Conservation (phyloP, 2,329 filamentous ascomycete species). For the Colletotrichum endophyticum region DNA sequence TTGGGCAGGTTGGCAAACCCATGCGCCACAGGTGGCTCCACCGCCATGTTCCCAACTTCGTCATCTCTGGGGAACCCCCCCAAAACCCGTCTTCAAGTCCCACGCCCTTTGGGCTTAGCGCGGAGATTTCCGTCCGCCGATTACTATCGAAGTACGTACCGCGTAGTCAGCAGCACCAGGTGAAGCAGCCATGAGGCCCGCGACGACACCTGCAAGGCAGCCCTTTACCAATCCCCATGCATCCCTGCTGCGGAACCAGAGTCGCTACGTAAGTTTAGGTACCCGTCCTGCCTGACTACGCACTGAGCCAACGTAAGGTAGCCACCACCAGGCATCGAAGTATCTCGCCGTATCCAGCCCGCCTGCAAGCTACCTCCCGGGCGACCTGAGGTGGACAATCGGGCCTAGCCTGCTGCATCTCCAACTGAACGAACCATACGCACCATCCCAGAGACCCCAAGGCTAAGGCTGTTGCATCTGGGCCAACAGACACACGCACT, state of each 20-base stretch:
- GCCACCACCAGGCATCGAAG: not conserved
- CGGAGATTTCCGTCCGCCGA: not conserved
- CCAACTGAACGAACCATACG: conserved; percentile 3
- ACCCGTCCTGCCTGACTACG: not conserved
- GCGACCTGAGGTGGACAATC: not conserved
- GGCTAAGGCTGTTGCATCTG: conserved; percentile 7
- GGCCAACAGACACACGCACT: not conserved
- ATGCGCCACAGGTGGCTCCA: not conserved
- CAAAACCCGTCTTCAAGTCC: not conserved
- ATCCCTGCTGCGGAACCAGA: not conserved
- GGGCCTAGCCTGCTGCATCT: conserved; percentile 8
- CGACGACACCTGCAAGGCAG: conserved; percentile 5
- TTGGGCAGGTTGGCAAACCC: not conserved
- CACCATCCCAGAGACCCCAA: not conserved
- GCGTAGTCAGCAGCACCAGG: not conserved
- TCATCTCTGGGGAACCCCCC: conserved; percentile 15
- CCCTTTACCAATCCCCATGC: not conserved
- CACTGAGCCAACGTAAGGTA: conserved; percentile 18
- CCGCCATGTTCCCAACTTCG: not conserved
- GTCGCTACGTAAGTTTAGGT: not conserved
- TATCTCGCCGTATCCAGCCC: not conserved
- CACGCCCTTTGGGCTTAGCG: conserved; percentile 10
- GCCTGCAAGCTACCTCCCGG: not conserved
- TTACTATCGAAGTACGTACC: not conserved
- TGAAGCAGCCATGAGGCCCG: not conserved